Conservation (phyloP, 345 rosid genomes). For the Citrus sp. region DNA sequence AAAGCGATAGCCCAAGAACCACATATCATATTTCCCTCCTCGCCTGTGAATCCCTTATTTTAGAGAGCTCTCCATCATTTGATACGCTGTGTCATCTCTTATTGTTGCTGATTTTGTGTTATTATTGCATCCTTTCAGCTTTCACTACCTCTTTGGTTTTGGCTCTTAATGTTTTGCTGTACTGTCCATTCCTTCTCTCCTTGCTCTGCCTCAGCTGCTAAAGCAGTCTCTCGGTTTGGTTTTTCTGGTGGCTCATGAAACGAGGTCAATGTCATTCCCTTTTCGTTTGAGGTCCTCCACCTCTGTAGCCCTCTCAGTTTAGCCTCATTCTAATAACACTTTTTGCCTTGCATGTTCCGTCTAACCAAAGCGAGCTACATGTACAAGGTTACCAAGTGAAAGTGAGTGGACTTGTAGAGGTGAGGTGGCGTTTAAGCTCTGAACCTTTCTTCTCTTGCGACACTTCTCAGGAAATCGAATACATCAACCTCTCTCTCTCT, state of each 20-base stretch:
- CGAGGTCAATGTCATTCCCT: conserved; percentile 39
- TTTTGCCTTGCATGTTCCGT: conserved; percentile 32
- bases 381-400: not conserved
- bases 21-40: not conserved
- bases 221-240: not conserved
- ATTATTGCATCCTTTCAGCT: no score
- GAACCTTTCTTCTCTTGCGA: conserved; percentile 7
- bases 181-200: conserved; percentile 6
- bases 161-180: not conserved
- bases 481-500: conserved; percentile 12
- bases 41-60: conserved; percentile 11
- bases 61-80: conserved; percentile 19
- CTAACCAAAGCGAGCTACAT: not conserved
- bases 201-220: conserved; percentile 3
- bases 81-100: conserved; percentile 2
- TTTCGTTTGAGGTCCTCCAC: conserved; percentile 32
- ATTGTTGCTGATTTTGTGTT: conserved; percentile 8
- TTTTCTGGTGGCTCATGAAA: conserved; percentile 26
- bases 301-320: not conserved
- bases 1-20: conserved; percentile 1
- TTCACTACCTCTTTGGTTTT: no score
- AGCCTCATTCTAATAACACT: conserved; percentile 16
- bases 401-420: not conserved
- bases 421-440: conserved; percentile 24
- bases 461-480: conserved; percentile 31